Conservation (phyloP, 169 alveolate genomes). For the Cryptosporidium canis region DNA sequence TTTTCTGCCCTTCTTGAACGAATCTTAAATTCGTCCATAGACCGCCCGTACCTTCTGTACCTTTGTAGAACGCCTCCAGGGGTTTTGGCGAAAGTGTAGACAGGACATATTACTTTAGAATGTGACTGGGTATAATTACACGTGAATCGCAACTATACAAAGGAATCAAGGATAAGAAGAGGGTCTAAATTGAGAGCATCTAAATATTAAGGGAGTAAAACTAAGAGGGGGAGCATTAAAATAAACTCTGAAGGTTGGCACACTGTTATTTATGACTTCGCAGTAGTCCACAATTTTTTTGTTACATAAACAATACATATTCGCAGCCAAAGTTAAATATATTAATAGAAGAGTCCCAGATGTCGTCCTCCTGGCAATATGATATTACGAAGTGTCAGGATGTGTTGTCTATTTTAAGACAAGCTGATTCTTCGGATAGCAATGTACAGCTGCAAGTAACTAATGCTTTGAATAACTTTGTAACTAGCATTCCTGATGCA, state of each 20-base stretch:
- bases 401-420: constrained; percentile 30
- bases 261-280: not conserved
- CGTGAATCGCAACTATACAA: not conserved
- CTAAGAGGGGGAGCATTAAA: not conserved
- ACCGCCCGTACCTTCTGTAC: not conserved
- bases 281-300: not conserved
- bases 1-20: not conserved
- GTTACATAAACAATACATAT: not conserved
- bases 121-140: not conserved
- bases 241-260: not conserved
- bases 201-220: not conserved
- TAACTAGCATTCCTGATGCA: constrained; percentile 17
- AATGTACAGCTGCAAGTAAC: constrained; percentile 62
- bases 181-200: not conserved
- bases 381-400: constrained; percentile 44
- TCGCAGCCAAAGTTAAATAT: not conserved
- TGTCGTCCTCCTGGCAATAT: constrained; percentile 63
- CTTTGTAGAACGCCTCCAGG: not conserved
- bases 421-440: constrained; percentile 68
- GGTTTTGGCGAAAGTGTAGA: not conserved
- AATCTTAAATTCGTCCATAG: not conserved
- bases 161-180: not conserved
- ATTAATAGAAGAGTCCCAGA: not conserved
- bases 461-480: constrained; percentile 49
- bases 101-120: not conserved